Conservation (phyloP, 2,329 filamentous ascomycete species). For the Cercospora sp. region DNA sequence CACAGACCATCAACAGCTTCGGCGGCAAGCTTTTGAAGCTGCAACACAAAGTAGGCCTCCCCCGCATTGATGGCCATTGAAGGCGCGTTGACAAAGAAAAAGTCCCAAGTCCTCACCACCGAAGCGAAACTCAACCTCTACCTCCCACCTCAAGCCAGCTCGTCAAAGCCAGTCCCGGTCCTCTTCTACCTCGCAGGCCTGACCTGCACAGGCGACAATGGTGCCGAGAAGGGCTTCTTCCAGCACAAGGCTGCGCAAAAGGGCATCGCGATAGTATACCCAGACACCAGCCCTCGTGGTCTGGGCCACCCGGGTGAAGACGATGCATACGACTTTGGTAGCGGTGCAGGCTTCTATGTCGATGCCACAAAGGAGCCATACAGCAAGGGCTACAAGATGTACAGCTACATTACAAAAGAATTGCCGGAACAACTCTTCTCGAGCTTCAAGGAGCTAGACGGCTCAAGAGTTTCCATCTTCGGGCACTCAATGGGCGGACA, state of each 20-base stretch:
- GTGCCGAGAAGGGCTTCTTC: conserved; percentile 81
- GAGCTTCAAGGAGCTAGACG: conserved; percentile 71
- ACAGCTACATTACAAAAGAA: conserved; percentile 85
- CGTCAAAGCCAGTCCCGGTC: conserved; percentile 69
- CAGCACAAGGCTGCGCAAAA: conserved; percentile 76
- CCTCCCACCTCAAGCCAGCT: conserved; percentile 70
- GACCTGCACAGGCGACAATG: conserved; percentile 87
- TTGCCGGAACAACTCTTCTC: conserved; percentile 75
- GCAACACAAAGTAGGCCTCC: conserved; percentile 58
- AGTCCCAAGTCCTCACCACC: conserved; percentile 74
- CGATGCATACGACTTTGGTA: conserved; percentile 87
- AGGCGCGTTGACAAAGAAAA: conserved; percentile 25
- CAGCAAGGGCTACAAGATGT: conserved; percentile 83
- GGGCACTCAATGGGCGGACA: conserved; percentile 98
- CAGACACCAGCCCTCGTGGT: conserved; percentile 88
- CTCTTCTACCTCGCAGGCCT: conserved; percentile 92
- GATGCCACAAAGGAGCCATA: conserved; percentile 78
- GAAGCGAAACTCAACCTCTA: conserved; percentile 93
- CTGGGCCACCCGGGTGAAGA: conserved; percentile 79
- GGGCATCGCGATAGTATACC: conserved; percentile 90
- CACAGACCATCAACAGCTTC: conserved; percentile 84
- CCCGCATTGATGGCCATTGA: background rate
- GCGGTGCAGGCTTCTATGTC: conserved; percentile 91
- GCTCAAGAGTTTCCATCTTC: conserved; percentile 72
- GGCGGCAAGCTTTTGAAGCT: conserved; percentile 95